Evolutionary conservation across 768 basidiomycete genomes (phyloP), one percentile per base, ranked within the genome.

Genomic region (Candolleomyces aberdarensis): DNA sequence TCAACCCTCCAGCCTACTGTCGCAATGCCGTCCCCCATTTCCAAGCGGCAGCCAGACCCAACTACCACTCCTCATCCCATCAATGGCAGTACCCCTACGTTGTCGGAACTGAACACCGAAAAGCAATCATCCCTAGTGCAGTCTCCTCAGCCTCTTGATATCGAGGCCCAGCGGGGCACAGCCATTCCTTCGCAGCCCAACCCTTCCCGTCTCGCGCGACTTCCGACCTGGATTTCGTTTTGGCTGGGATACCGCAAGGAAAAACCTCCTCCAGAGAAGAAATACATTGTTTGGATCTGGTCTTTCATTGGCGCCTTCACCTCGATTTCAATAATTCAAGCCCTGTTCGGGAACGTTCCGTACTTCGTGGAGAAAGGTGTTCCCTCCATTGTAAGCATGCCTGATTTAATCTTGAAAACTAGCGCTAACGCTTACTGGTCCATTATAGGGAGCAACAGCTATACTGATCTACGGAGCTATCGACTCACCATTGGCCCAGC

Each of bases 381-480:
- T 0, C 83, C 83, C 0, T 67, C 75, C 1, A 78, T 84, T 47
- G 68, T 84, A 1, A 78, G 80, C 19, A 79, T 78, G 32, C 32
- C 32, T 32, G 62, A 77, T 68, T 81, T 82, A 59, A 61, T 79
- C 72, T 17, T 14, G 40, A 22, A 50, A 20, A 8, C 26, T 53
- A 20, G 36, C 43, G 26, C 11, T 4, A 17, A 15, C 53, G 13
- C 22, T 58, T 11, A 52, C 26, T 52, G 9, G 26, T 46, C 13
- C 20, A 14, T 31, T 17, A 15, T 65, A 85, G 85, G 84, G 81
- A 19, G 83, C 83, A 20, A 80, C 80, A 10, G 84, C 84, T 6
- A 79, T 84, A 10, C 74, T 86, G 46, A 76, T 83, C 39, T 85
- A 83, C 60, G 83, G 81, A 15, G 75, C 78, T 2, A 75, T 85